phyloP scores from a whole-genome alignment of 108 stramenopile genomes.

The Skeletonema menzelii region DNA sequence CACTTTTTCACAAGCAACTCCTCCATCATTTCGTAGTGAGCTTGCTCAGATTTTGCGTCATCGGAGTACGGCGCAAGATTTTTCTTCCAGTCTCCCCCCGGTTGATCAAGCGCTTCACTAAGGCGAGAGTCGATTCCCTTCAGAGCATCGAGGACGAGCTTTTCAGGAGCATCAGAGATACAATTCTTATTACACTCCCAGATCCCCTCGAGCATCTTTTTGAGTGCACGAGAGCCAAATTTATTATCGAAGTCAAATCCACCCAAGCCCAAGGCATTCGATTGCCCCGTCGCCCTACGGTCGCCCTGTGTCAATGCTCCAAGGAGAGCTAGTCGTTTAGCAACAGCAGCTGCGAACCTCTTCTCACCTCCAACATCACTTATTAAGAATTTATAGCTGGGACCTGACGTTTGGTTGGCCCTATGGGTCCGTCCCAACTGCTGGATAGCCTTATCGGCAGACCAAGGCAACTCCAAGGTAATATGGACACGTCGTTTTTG shows the following conservation, averaged over 20 bases:
- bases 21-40: constrained; percentile 11
- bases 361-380: constrained; percentile 69
- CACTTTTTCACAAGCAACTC: neutral
- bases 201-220: constrained; percentile 1
- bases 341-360: constrained; percentile 75
- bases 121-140: neutral
- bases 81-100: neutral
- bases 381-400: constrained; percentile 54
- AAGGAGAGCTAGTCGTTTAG: constrained; percentile 55
- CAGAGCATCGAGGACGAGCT: constrained; percentile 2
- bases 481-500: constrained; percentile 66
- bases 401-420: constrained; percentile 56
- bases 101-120: neutral
- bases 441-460: constrained; percentile 76
- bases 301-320: constrained; percentile 77
- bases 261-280: constrained; percentile 39
- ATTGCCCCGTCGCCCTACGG: constrained; percentile 46
- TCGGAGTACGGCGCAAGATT: constrained; percentile 1
- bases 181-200: constrained; percentile 3
- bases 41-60: constrained; percentile 1
- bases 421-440: constrained; percentile 78
- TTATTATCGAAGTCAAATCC: constrained; percentile 46
- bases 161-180: neutral
- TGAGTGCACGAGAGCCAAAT: constrained; percentile 31
- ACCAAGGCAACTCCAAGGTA: constrained; percentile 82